A percentile compares a stretch with the other conserved stretches of the same genome.
These are phyloP conservation scores for Cladophialophora chaetospira DNA, from an alignment of 2,329 filamentous ascomycete species.

Conservation along the genomic window DNA sequence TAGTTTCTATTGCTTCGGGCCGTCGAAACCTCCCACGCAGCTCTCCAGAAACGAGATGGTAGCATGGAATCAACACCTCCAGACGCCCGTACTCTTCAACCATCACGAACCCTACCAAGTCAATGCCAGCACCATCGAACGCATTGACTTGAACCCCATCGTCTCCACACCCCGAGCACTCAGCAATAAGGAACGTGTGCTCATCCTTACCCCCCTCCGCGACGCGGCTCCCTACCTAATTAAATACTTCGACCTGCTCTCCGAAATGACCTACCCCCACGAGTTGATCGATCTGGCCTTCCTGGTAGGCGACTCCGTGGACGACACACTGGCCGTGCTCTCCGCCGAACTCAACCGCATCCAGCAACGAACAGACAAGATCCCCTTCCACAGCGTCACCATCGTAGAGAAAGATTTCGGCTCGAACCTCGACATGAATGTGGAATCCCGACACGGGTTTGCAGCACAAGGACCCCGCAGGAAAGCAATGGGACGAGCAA, in stretches of 20 bases:
- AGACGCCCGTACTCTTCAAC: slow-evolving; percentile 95
- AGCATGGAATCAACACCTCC: slow-evolving; percentile 82
- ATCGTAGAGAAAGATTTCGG: slow-evolving; percentile 93
- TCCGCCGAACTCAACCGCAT: slow-evolving; percentile 83
- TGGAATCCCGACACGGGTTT: slow-evolving; percentile 82
- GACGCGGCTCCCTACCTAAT: slow-evolving; percentile 80
- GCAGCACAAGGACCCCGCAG: slow-evolving; percentile 85
- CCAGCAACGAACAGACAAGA: slow-evolving; percentile 75
- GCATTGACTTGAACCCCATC: slow-evolving; percentile 82
- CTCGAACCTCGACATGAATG: slow-evolving; percentile 70
- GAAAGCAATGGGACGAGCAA: slow-evolving; percentile 84
- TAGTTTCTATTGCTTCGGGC: slow-evolving; percentile 97
- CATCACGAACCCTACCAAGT: slow-evolving; percentile 85
- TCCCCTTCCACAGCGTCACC: slow-evolving; percentile 80
- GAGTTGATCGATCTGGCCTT: slow-evolving; percentile 93
- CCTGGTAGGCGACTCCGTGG: slow-evolving; percentile 85
- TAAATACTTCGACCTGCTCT: slow-evolving; percentile 91
- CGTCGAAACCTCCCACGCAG: slow-evolving; percentile 90
- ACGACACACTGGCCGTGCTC: slow-evolving; percentile 88
- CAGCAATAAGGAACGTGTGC: slow-evolving; percentile 78
- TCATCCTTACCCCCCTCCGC: slow-evolving; percentile 90
- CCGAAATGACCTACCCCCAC: slow-evolving; percentile 89
- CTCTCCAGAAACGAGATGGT: slow-evolving; percentile 91
- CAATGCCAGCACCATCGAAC: slow-evolving; percentile 76
- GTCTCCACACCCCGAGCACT: slow-evolving; percentile 77